A percentile compares a stretch with the other conserved stretches of the same genome.
Evolutionary conservation across 2,329 filamentous ascomycete species (phyloP).

Genomic region (Sordariomycetes sp.): DNA sequence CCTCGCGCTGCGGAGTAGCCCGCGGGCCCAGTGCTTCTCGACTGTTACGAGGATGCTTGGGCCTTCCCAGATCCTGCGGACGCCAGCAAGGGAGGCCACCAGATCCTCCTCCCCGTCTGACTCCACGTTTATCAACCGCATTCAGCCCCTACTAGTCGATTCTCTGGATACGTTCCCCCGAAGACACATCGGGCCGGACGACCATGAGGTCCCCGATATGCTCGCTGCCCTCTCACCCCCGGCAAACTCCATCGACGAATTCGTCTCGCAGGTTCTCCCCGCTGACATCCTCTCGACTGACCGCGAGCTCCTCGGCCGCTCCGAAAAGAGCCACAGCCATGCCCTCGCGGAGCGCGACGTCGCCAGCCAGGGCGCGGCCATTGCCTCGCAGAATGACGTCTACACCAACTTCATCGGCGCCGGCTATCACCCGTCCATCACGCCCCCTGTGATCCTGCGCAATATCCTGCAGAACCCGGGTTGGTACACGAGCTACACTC

Average conservation of each 20-base stretch:
- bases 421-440: conserved; percentile 79
- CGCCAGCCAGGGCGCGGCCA: conserved; percentile 23
- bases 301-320: conserved; percentile 36
- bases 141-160: conserved; percentile 6
- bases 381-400: conserved; percentile 20
- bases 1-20: conserved; percentile 40
- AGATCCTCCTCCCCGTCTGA: neutral
- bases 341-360: conserved; percentile 47
- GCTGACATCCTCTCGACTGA: conserved; percentile 47
- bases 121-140: neutral
- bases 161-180: conserved; percentile 42
- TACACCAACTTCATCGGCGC: conserved; percentile 66
- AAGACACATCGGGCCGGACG: conserved; percentile 77
- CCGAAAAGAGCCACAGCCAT: conserved; percentile 39
- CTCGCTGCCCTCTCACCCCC: conserved; percentile 66
- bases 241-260: conserved; percentile 61
- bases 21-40: conserved; percentile 53
- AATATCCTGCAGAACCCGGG: conserved; percentile 87
- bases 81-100: neutral
- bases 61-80: neutral
- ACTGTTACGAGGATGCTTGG: conserved; percentile 29
- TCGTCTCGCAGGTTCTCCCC: conserved; percentile 75
- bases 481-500: conserved; percentile 97
- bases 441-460: conserved; percentile 80
- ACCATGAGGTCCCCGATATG: conserved; percentile 61